Evolutionary conservation across 2,329 filamentous ascomycete species (phyloP).

Genomic region (Gnomoniopsis smithogilvyi): DNA sequence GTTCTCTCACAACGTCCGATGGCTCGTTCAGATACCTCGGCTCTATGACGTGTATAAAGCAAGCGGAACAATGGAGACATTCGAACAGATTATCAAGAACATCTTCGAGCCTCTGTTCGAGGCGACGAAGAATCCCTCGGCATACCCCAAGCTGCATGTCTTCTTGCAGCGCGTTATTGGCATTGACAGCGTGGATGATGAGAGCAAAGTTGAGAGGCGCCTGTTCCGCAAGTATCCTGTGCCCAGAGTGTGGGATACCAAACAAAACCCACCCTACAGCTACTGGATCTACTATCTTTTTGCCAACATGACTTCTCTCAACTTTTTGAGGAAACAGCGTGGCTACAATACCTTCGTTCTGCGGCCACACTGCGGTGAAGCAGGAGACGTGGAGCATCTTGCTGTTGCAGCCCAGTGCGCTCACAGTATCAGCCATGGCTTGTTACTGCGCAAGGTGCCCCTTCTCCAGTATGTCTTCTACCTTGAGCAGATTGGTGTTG

Average conservation of each 20-base stretch:
- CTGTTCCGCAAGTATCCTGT: slow-evolving; percentile 95
- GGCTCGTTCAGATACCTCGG: slow-evolving; percentile 93
- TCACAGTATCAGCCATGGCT: slow-evolving; percentile 94
- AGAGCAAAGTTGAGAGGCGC: slow-evolving; percentile 92
- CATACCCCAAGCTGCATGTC: slow-evolving; percentile 88
- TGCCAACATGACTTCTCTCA: slow-evolving; percentile 88
- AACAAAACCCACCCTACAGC: slow-evolving; percentile 95
- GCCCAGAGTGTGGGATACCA: slow-evolving; percentile 82
- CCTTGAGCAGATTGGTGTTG: slow-evolving; percentile 94
- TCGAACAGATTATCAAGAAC: slow-evolving; percentile 86
- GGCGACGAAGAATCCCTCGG: slow-evolving; percentile 81
- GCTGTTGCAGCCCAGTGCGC: slow-evolving; percentile 88
- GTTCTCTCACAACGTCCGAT: slow-evolving; percentile 95
- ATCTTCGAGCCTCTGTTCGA: slow-evolving; percentile 93
- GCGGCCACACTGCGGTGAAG: slow-evolving; percentile 92
- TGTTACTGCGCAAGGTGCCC: slow-evolving; percentile 89
- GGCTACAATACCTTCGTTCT: slow-evolving; percentile 96
- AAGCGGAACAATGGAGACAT: slow-evolving; percentile 80
- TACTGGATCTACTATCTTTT: slow-evolving; percentile 99
- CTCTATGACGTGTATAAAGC: slow-evolving; percentile 96
- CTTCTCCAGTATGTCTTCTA: slow-evolving; percentile 97
- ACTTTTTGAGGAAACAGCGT: slow-evolving; percentile 83
- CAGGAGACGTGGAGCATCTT: slow-evolving; percentile 93
- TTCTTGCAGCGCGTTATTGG: slow-evolving; percentile 95
- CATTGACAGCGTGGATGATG: slow-evolving; percentile 96